Evolutionary conservation across 192 early-diverging fungal genomes (phyloP).

Genomic region (Paraglomus brasilianum): DNA sequence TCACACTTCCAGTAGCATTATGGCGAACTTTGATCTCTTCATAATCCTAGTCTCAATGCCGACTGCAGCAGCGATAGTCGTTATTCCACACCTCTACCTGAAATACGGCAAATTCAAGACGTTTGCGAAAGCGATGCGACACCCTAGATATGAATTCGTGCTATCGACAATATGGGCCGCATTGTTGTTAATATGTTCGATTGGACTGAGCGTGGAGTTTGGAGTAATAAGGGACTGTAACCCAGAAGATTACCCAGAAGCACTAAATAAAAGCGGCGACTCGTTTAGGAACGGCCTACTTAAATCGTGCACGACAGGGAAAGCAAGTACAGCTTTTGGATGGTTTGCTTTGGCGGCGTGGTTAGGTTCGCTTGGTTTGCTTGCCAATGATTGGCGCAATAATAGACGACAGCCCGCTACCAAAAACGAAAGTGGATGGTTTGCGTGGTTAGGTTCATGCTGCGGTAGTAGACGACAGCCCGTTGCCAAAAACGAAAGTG

Average conservation of each 20-base stretch:
- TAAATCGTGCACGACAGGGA: slow-evolving; percentile 8
- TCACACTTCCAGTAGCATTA: slow-evolving; percentile 3
- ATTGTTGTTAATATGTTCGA: not conserved
- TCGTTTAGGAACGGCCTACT: slow-evolving; percentile 14
- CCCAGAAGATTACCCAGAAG: not conserved
- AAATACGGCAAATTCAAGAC: slow-evolving; percentile 22
- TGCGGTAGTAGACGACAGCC: slow-evolving; percentile 18
- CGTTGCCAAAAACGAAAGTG: not conserved
- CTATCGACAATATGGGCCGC: slow-evolving; percentile 25
- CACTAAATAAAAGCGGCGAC: not conserved
- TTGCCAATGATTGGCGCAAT: slow-evolving; percentile 1
- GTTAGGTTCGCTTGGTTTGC: slow-evolving; percentile 17
- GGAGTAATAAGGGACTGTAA: slow-evolving; percentile 18
- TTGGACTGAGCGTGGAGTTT: slow-evolving; percentile 9
- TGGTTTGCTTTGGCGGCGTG: slow-evolving; percentile 25
- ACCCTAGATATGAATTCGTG: slow-evolving; percentile 23
- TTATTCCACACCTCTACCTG: slow-evolving; percentile 21
- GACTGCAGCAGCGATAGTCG: slow-evolving; percentile 4
- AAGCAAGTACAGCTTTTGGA: slow-evolving; percentile 18
- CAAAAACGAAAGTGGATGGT: too few relatives aligned
- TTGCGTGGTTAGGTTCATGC: slow-evolving; percentile 25
- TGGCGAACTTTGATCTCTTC: slow-evolving; percentile 10
- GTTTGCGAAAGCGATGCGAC: slow-evolving; percentile 18
- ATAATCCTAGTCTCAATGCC: slow-evolving; percentile 12
- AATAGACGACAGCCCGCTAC: slow-evolving; percentile 21